Evolutionary conservation across 495 filamentous ascomycete species (phyloP).

Genomic region (Penicillium simplicissimum): DNA sequence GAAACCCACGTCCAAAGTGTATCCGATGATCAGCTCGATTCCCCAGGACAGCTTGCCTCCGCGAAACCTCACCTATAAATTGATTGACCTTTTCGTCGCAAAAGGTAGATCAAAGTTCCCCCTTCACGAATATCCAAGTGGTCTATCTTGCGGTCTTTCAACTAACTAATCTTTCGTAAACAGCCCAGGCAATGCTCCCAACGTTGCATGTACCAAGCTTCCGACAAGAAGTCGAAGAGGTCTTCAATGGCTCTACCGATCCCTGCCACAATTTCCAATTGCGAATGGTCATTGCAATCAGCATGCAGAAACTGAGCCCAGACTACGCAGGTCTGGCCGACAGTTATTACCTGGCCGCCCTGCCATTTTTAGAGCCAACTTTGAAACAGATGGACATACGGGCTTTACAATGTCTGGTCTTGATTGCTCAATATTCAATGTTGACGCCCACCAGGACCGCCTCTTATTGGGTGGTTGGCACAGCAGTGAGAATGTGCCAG

Average conservation of each 20-base stretch:
- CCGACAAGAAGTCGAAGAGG: slow-evolving; percentile 70
- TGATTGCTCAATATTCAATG: slow-evolving; percentile 90
- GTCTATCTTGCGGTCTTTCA: neutral
- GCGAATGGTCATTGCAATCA: slow-evolving; percentile 87
- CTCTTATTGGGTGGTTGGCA: slow-evolving; percentile 86
- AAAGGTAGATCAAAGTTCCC: slow-evolving; percentile 60
- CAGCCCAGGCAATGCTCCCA: slow-evolving; percentile 84
- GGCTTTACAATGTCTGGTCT: slow-evolving; percentile 83
- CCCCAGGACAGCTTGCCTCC: slow-evolving; percentile 70
- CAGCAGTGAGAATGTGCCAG: slow-evolving; percentile 81
- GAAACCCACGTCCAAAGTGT: slow-evolving; percentile 66
- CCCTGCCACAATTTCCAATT: slow-evolving; percentile 82
- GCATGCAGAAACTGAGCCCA: slow-evolving; percentile 81
- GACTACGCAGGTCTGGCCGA: slow-evolving; percentile 85
- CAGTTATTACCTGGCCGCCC: slow-evolving; percentile 85
- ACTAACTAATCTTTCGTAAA: slow-evolving; percentile 5
- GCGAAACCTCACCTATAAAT: slow-evolving; percentile 62
- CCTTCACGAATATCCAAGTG: neutral
- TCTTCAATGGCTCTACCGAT: slow-evolving; percentile 73
- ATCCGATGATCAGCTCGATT: slow-evolving; percentile 75
- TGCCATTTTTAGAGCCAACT: slow-evolving; percentile 75
- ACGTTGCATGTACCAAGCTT: slow-evolving; percentile 82
- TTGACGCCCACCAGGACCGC: slow-evolving; percentile 87
- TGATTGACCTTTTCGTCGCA: slow-evolving; percentile 77
- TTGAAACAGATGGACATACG: slow-evolving; percentile 78